Base-by-base conservation (phyloP, 805 yeast species). In the Candida caryicola region DNA sequence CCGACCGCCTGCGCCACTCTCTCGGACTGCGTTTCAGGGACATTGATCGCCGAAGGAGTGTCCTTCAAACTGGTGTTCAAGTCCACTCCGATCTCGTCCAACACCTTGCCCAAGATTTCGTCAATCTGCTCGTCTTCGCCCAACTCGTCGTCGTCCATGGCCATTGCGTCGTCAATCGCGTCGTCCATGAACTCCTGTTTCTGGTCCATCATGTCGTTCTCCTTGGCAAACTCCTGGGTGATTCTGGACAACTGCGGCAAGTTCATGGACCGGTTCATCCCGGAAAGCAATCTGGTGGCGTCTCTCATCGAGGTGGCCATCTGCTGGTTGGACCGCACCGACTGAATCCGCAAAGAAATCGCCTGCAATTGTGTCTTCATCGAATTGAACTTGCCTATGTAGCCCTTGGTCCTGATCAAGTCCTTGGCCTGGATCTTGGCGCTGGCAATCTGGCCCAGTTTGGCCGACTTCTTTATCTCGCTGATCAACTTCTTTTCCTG, bases 101-200 rank as follows among this genome's bases (percentile, higher is more conserved):
- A 70, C 0, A 95, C 97, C 60, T 83, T 87, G 54, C 82, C 79
- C 34, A 95, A 93, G 36, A 90, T 84, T 53, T 89, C 96, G 55
- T 90, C 96, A 3, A 85, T 83, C 59, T 90, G 95, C 48, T 84
- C 93, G 46, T 85, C 95, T 44, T 85, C 95, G 17, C 77, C 88
- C 48, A 81, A 85, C 41, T 86, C 79, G 26, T 55, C 62, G 18
- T 64, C 70, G 52, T 87, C 97, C 53, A 82, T 88, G 37, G 84
- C 95, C 93, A 93, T 88, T 14, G 93, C 85, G 59, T 91, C 96
- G 57, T 93, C 99, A 52, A 93, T 83, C 14, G 96, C 95, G 58
- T 93, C 99, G 58, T 93, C 99, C 85, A 93, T 93, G 79, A 95
- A 87, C 60, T 95, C 99, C 62, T 95, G 98, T 55, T 95, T 82